Evolutionary conservation across 2,329 filamentous ascomycete species (phyloP).

Genomic region (Byssochlamys sp.): DNA sequence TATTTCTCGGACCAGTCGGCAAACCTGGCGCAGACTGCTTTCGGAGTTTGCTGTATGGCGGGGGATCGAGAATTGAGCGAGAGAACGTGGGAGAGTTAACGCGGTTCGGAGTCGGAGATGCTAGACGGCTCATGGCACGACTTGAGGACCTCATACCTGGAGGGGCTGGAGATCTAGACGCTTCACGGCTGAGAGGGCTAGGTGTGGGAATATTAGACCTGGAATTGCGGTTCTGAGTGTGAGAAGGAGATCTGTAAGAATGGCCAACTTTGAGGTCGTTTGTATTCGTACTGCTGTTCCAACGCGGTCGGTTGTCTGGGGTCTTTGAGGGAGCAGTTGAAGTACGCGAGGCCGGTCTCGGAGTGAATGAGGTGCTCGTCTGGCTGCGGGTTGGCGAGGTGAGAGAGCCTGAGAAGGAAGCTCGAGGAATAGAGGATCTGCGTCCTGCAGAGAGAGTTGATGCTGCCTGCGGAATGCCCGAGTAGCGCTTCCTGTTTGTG

Average conservation of each 20-base stretch:
- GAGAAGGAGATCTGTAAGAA: constrained; percentile 56
- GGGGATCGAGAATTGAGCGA: constrained; percentile 28
- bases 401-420: constrained; percentile 11
- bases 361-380: constrained; percentile 41
- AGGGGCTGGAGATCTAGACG: constrained; percentile 30
- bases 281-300: constrained; percentile 61
- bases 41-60: constrained; percentile 33
- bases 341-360: constrained; percentile 36
- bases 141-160: constrained; percentile 18
- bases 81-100: constrained; percentile 18
- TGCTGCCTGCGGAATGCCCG: constrained; percentile 36
- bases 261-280: constrained; percentile 57
- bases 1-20: constrained; percentile 24
- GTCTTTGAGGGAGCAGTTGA: constrained; percentile 38
- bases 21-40: constrained; percentile 16
- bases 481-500: constrained; percentile 35
- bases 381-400: constrained; percentile 27
- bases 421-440: constrained; percentile 31
- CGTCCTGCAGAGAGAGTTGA: constrained; percentile 17
- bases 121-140: constrained; percentile 22
- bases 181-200: constrained; percentile 34
- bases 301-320: constrained; percentile 54
- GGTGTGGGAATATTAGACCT: constrained; percentile 31
- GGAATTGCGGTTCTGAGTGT: constrained; percentile 34
- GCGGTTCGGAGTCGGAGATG: constrained; percentile 23